These are phyloP conservation scores for Coleophoma eucalyptorum DNA, from an alignment of 2,329 filamentous ascomycete species.

Conservation along the genomic window DNA sequence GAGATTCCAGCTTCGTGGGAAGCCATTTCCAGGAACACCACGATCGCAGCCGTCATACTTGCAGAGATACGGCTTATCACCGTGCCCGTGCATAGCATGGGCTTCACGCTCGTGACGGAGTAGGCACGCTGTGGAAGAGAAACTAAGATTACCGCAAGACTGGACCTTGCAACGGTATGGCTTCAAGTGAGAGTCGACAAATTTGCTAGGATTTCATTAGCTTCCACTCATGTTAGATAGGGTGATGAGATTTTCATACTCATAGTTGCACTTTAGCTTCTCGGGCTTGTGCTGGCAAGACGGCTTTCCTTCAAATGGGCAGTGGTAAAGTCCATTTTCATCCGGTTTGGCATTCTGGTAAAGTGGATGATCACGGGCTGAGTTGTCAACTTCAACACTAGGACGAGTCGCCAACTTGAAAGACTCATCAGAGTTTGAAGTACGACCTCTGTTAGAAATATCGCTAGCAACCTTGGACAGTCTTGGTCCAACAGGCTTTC, in stretches of 20 bases:
- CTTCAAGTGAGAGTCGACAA: conserved; percentile 93
- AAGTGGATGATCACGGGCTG: conserved; percentile 60
- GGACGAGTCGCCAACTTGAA: conserved; percentile 23
- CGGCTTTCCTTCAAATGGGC: conserved; percentile 72
- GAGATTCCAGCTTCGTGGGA: conserved; percentile 93
- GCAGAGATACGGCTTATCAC: conserved; percentile 89
- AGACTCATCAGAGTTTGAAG: conserved; percentile 23
- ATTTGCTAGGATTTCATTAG: conserved; percentile 65
- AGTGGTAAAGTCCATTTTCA: conserved; percentile 84
- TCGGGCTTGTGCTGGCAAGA: conserved; percentile 86
- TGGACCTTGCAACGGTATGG: conserved; percentile 91
- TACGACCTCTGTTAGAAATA: conserved; percentile 14
- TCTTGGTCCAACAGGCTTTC: conserved; percentile 24
- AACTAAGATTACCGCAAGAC: conserved; percentile 79
- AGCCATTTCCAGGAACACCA: conserved; percentile 77
- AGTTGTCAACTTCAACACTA: conserved; percentile 27
- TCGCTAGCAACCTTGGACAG: conserved; percentile 25
- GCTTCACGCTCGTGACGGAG: conserved; percentile 94
- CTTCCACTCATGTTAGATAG: conserved; percentile 5
- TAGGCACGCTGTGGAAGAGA: conserved; percentile 92
- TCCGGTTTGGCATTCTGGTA: conserved; percentile 65
- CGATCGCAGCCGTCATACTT: conserved; percentile 85
- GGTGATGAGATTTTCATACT: conserved; percentile 57
- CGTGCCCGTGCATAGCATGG: conserved; percentile 92
- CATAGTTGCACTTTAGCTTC: conserved; percentile 98